phyloP scores from a whole-genome alignment of 208 protist genomes.

The Balamuthia mandrillaris region DNA sequence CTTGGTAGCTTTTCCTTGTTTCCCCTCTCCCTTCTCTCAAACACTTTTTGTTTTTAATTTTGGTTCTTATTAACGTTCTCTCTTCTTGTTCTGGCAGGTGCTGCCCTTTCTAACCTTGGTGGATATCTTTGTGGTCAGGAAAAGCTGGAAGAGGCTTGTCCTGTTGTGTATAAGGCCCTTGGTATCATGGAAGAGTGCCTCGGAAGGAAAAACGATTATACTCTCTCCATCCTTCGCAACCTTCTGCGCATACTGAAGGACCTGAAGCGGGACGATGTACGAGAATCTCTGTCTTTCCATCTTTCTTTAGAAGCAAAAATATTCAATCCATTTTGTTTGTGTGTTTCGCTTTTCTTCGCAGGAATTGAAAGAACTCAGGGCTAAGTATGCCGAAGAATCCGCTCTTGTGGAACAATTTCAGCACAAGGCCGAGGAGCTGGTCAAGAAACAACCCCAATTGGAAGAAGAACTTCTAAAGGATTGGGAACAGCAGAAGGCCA shows the following conservation, averaged over 20 bases:
- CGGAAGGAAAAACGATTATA: background rate
- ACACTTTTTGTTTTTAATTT: background rate
- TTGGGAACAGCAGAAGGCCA: no score
- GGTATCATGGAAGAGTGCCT: background rate
- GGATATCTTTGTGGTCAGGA: background rate
- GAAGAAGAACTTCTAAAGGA: no score
- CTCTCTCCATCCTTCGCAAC: background rate
- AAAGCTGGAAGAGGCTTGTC: background rate
- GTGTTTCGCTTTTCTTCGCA: no score
- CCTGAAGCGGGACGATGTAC: background rate
- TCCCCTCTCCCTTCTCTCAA: background rate
- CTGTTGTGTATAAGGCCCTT: background rate
- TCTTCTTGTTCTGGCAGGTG: background rate
- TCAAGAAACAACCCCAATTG: no score
- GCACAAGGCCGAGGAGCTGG: no score
- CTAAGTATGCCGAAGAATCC: no score
- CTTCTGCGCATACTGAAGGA: background rate
- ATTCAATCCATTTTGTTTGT: no score
- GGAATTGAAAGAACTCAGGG: background rate
- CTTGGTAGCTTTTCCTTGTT: background rate
- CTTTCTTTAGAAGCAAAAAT: no score
- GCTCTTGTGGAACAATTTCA: no score
- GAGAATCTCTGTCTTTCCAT: no score
- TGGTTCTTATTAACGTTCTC: background rate
- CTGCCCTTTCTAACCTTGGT: background rate